Conservation (phyloP, 257 asterid species). For the Ophiorrhiza pumila region DNA sequence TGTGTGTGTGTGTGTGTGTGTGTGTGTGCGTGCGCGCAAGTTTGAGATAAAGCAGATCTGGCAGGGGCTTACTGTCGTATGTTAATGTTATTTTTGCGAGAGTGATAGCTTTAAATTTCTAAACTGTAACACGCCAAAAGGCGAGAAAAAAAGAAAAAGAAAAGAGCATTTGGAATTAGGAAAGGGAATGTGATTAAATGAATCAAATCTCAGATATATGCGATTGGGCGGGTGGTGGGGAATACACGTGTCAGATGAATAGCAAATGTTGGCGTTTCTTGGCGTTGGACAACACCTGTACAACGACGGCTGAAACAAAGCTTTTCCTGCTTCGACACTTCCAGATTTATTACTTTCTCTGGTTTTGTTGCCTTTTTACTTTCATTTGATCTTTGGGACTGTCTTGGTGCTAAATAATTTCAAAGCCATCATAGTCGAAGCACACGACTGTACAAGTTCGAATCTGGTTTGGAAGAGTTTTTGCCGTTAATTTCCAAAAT, state of each 20-base stretch:
- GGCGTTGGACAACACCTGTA: constrained; percentile 23
- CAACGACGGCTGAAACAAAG: background rate
- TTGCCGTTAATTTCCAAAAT: too few species aligned
- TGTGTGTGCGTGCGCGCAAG: background rate
- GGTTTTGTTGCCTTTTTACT: too few species aligned
- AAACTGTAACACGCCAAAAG: constrained; percentile 23
- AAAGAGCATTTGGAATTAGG: background rate
- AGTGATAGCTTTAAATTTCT: background rate
- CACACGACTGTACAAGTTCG: too few species aligned
- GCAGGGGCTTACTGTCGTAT: background rate
- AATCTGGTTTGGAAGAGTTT: too few species aligned
- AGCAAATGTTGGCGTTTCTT: constrained; percentile 16
- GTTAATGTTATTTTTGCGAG: constrained; percentile 1
- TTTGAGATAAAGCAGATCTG: constrained; percentile 38
- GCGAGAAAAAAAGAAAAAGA: constrained; percentile 7
- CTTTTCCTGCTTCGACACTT: background rate
- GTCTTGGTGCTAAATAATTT: too few species aligned
- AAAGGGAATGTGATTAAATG: background rate
- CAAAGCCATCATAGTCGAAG: too few species aligned
- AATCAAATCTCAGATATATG: constrained; percentile 4
- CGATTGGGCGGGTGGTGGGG: background rate
- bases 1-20: background rate
- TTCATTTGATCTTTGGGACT: too few species aligned
- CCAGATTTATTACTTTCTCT: too few species aligned
- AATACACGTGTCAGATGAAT: constrained; percentile 36